Evolutionary conservation across 345 rosid genomes (phyloP), one percentile per base, ranked within the genome.

Genomic region (Carallia brachiata): DNA sequence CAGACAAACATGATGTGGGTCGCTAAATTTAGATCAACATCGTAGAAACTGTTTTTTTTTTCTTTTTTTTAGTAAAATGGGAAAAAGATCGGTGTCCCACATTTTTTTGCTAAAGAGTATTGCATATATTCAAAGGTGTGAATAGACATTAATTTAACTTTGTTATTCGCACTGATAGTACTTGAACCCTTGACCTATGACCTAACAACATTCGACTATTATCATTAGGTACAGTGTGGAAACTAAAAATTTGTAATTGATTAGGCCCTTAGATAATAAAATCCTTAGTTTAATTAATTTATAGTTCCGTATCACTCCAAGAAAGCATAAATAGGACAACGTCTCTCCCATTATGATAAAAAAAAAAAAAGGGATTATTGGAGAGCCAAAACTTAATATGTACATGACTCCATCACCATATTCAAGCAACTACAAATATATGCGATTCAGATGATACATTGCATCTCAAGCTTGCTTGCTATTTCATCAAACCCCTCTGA

Each of bases 401-500:
- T 54, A 54, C 68, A 39, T 63, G 63, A 37, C 73, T 23, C 6
- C 23, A 23, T 65, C 59, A 52, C 5, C 9, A 7, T 18, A 30
- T 36, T 40, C 36, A 63, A 62, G 55, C 36, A 47, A 44, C 37
- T 47, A 27, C 1, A 47, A 1, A 64, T 69, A 70, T 63, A 73
- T 64, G 76, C 74, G 23, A 23, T 56, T 82, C 79, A 8, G 77
- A 54, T 0, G 83, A 57, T 9, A 3, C 16, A 44, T n/a, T 81
- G 59, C 27, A 75, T 62, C 62, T 78, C 76, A 40, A 73, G 73
- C 6, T 36, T 77, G 68, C 47, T 67, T 36, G 77, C 54, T 2
- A 67, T 63, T 36, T 75, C 71, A n/a, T 90, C 84, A 62, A 84
- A 77, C 52, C 90, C 83, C 53, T 89, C 91, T 0, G 91, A 89